phyloP scores from a whole-genome alignment of 2,329 filamentous ascomycete genomes.

The Lizonia empirigonia region DNA sequence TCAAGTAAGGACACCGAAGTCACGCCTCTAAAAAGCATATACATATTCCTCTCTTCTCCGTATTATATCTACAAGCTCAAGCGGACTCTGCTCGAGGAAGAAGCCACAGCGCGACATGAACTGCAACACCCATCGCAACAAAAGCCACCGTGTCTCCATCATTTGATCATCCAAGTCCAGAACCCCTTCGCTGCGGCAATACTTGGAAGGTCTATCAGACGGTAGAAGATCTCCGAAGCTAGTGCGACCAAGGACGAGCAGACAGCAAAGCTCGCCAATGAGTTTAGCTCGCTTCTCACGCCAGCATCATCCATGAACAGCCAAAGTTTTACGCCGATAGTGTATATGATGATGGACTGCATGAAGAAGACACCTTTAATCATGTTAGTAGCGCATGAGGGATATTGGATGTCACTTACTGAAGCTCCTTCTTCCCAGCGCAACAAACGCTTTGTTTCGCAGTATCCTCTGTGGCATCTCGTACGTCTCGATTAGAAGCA shows the following conservation, averaged over 20 bases:
- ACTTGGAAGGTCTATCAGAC: slow-evolving; percentile 43
- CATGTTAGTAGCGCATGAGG: slow-evolving; percentile 15
- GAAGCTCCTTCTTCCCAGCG: slow-evolving; percentile 51
- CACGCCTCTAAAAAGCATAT: too few species aligned
- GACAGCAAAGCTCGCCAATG: slow-evolving; percentile 32
- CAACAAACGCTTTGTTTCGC: slow-evolving; percentile 43
- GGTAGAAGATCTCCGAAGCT: slow-evolving; percentile 39
- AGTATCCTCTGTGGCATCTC: slow-evolving; percentile 46
- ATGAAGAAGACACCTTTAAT: slow-evolving; percentile 50
- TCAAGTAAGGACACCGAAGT: not conserved
- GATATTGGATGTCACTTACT: slow-evolving; percentile 43
- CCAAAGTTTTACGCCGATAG: slow-evolving; percentile 55
- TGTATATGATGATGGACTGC: slow-evolving; percentile 51
- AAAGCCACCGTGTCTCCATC: not conserved
- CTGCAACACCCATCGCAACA: too few species aligned
- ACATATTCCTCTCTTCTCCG: not conserved
- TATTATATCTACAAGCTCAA: too few species aligned
- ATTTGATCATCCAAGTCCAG: slow-evolving; percentile 36
- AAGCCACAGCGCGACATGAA: too few species aligned
- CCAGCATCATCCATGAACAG: slow-evolving; percentile 27
- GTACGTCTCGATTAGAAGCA: slow-evolving; percentile 50
- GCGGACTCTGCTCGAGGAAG: too few species aligned
- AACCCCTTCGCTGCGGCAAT: slow-evolving; percentile 24
- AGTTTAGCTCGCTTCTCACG: slow-evolving; percentile 17
- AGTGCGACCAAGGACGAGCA: slow-evolving; percentile 28